Conservation (phyloP, 257 asterid species). For the Fraxinus quadrangulata region DNA sequence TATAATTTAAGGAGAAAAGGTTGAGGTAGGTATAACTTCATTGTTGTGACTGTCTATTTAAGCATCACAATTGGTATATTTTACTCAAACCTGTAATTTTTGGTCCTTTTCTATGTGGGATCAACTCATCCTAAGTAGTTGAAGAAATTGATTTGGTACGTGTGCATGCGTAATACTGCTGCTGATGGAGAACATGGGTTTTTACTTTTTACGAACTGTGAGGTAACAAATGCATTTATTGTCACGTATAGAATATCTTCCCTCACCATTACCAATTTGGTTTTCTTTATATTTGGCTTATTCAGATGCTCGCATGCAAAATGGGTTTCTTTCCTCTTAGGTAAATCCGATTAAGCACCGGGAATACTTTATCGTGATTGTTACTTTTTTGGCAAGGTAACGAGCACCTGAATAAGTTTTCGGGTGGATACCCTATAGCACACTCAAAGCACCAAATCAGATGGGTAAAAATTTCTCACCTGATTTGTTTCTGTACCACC, state of each 20-base stretch:
- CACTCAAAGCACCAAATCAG: not conserved
- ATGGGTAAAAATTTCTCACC: not conserved
- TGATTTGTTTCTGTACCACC: too few species aligned
- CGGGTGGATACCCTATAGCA: not conserved
- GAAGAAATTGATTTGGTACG: not conserved
- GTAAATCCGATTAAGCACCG: not conserved
- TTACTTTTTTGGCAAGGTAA: not conserved
- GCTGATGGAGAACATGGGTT: not conserved
- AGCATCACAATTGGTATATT: not conserved
- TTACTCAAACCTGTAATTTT: not conserved
- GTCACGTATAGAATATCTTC: not conserved
- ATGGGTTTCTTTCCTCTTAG: not conserved
- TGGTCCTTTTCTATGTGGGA: not conserved
- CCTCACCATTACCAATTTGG: not conserved
- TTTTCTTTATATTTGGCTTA: not conserved
- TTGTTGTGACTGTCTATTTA: not conserved
- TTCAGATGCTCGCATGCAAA: not conserved
- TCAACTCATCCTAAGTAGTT: not conserved
- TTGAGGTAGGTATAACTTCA: constrained; percentile 60
- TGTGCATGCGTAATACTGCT: not conserved
- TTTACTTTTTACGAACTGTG: not conserved
- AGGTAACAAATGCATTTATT: not conserved
- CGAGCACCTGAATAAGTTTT: not conserved
- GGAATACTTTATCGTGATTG: not conserved
- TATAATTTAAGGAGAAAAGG: constrained; percentile 68